These are phyloP conservation scores for Pyrrhoderma noxium DNA, from an alignment of 1,284 basidiomycete genomes.

Conservation along the genomic window DNA sequence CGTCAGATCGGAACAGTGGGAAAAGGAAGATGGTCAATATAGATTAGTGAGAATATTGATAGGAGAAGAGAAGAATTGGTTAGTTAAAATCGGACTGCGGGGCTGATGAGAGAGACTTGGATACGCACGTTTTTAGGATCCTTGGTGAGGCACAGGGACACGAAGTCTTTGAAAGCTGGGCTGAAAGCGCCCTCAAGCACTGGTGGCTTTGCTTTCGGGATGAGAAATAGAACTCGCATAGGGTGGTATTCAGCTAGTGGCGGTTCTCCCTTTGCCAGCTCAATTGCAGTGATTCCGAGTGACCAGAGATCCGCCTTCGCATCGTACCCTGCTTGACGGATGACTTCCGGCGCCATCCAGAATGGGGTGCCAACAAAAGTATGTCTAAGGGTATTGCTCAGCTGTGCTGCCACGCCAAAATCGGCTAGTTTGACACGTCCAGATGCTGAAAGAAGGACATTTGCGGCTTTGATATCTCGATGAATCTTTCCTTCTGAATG, in stretches of 20 bases:
- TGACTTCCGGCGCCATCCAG: slow-evolving; percentile 99
- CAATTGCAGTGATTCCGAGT: slow-evolving; percentile 94
- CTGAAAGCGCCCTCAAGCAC: slow-evolving; percentile 84
- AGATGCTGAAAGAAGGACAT: slow-evolving; percentile 86
- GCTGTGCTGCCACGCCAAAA: slow-evolving; percentile 98
- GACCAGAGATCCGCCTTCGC: slow-evolving; percentile 99
- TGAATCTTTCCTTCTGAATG: slow-evolving; percentile 96
- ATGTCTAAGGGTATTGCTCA: slow-evolving; percentile 94
- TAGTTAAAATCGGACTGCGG: not conserved
- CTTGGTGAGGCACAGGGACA: slow-evolving; percentile 85
- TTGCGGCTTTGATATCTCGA: slow-evolving; percentile 97
- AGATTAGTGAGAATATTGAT: slow-evolving; percentile 15
- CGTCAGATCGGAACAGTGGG: not conserved
- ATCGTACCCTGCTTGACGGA: slow-evolving; percentile 99
- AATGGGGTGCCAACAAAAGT: slow-evolving; percentile 97
- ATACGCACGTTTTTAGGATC: slow-evolving; percentile 81
- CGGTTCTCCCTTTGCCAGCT: slow-evolving; percentile 94
- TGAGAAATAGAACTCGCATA: slow-evolving; percentile 98
- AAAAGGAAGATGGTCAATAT: not conserved
- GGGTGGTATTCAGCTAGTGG: slow-evolving; percentile 97
- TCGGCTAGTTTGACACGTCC: slow-evolving; percentile 99
- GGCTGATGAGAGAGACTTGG: slow-evolving; percentile 6
- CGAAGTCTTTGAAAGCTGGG: slow-evolving; percentile 90
- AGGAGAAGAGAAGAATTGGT: not conserved
- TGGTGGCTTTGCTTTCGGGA: slow-evolving; percentile 96